Percentiles rank a stretch among this genome's conserved stretches.
phyloP scores from a whole-genome alignment of 2,329 filamentous ascomycete genomes.

The Fusarium pseudocircinatum region DNA sequence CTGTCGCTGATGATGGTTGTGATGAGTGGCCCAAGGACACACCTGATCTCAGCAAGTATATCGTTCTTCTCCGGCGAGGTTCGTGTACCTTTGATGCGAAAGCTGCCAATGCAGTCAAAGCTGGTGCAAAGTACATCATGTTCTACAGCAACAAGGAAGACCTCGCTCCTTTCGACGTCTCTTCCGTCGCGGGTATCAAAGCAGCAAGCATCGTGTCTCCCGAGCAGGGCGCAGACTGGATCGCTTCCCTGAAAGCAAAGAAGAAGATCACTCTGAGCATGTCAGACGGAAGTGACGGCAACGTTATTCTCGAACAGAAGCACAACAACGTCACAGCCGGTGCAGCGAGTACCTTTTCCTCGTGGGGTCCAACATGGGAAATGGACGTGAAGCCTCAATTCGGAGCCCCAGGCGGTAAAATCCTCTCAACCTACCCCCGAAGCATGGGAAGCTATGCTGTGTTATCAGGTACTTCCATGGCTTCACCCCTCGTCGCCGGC shows the following conservation, averaged over 20 bases:
- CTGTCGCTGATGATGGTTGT: slow-evolving; percentile 61
- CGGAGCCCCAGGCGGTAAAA: slow-evolving; percentile 65
- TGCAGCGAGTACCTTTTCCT: slow-evolving; percentile 61
- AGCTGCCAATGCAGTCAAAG: slow-evolving; percentile 60
- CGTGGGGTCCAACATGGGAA: slow-evolving; percentile 71
- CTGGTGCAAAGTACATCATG: slow-evolving; percentile 69
- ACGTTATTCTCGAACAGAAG: slow-evolving; percentile 46
- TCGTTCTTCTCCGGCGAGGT: slow-evolving; percentile 70
- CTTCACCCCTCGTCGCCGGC: slow-evolving; percentile 64
- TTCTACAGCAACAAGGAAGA: slow-evolving; percentile 65
- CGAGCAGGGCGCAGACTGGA: slow-evolving; percentile 55
- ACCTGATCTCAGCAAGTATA: slow-evolving; percentile 64
- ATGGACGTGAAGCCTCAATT: slow-evolving; percentile 66
- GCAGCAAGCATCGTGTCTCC: slow-evolving; percentile 55
- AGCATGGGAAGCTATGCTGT: slow-evolving; percentile 60
- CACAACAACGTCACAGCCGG: slow-evolving; percentile 60
- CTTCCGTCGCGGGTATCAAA: slow-evolving; percentile 44
- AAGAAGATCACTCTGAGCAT: slow-evolving; percentile 57
- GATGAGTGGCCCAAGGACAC: slow-evolving; percentile 60
- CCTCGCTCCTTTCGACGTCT: slow-evolving; percentile 48
- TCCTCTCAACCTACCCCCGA: slow-evolving; percentile 65
- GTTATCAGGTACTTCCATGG: slow-evolving; percentile 69
- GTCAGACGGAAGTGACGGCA: slow-evolving; percentile 51
- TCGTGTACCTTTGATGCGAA: slow-evolving; percentile 66
- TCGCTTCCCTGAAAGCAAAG: slow-evolving; percentile 54